Conservation (phyloP, 2,329 filamentous ascomycete species). For the Venturia effusa region DNA sequence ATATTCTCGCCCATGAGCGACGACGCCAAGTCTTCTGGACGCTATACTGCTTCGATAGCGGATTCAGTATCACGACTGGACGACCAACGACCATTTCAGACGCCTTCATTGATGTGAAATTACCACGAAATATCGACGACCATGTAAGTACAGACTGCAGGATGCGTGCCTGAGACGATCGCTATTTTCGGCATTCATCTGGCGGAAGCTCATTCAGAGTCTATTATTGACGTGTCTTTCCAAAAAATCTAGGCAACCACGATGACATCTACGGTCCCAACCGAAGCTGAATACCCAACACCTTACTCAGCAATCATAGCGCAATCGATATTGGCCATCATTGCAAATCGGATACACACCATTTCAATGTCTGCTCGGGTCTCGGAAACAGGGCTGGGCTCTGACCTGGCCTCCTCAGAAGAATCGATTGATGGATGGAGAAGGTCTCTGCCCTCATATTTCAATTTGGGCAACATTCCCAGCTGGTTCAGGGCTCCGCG, state of each 20-base stretch:
- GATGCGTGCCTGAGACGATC: not conserved
- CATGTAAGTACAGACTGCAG: slow-evolving; percentile 5
- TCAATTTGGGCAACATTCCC: slow-evolving; percentile 13
- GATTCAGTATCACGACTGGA: slow-evolving; percentile 22
- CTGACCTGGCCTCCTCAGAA: slow-evolving; percentile 15
- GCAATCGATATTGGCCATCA: slow-evolving; percentile 14
- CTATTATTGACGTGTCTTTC: not conserved
- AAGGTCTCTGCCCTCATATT: slow-evolving; percentile 15
- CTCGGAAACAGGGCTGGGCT: slow-evolving; percentile 10
- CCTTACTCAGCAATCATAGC: slow-evolving; percentile 15
- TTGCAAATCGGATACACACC: slow-evolving; percentile 16
- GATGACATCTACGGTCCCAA: not conserved
- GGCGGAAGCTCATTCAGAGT: too few species aligned
- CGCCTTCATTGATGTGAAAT: slow-evolving; percentile 12
- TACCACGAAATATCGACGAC: slow-evolving; percentile 14
- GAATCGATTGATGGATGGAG: slow-evolving; percentile 16
- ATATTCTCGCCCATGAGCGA: slow-evolving; percentile 9
- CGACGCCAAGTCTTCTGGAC: slow-evolving; percentile 17
- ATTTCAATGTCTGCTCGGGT: slow-evolving; percentile 10
- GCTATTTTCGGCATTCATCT: too few species aligned
- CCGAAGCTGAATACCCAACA: slow-evolving; percentile 12
- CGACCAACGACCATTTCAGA: slow-evolving; percentile 17
- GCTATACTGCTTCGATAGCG: slow-evolving; percentile 22
- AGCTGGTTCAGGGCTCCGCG: slow-evolving; percentile 16
- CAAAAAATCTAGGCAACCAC: not conserved